Percentiles rank a stretch among this genome's conserved stretches.
Conservation (phyloP, 257 asterid species). For the Solanum clarkiae region DNA sequence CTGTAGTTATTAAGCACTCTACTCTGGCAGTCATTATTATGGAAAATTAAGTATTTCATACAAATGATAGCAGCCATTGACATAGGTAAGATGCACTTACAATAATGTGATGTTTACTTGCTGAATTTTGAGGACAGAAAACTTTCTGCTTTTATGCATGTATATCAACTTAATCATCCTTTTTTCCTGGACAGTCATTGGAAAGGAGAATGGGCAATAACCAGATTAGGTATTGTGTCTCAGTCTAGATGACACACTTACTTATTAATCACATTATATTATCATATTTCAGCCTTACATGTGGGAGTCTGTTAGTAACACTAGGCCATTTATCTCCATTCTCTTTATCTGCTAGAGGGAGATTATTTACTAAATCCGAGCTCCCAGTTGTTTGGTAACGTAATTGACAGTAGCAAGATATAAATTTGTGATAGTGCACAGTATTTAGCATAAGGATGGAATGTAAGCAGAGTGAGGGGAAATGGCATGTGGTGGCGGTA, state of each 20-base stretch:
- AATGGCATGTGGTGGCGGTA: neutral
- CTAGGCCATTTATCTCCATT: neutral
- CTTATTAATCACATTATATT: neutral
- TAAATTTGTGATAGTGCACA: neutral
- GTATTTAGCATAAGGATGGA: neutral
- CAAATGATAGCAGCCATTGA: neutral
- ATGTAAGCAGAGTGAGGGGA: neutral
- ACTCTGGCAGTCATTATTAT: neutral
- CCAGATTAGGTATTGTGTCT: neutral
- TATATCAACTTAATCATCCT: neutral
- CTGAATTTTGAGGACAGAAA: neutral
- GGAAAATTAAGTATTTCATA: neutral
- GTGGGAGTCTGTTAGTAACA: neutral
- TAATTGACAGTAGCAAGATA: neutral
- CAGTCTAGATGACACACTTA: neutral
- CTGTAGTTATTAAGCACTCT: neutral
- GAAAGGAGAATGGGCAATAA: neutral
- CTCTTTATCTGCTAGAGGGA: neutral
- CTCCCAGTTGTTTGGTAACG: neutral
- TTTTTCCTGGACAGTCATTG: neutral
- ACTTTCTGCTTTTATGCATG: neutral
- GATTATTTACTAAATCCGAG: neutral
- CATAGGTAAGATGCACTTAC: neutral
- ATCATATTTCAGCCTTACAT: neutral
- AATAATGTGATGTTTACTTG: neutral